Evolutionary conservation across 495 filamentous ascomycete genomes (phyloP).

Genomic region (Baudoinia panamericana): DNA sequence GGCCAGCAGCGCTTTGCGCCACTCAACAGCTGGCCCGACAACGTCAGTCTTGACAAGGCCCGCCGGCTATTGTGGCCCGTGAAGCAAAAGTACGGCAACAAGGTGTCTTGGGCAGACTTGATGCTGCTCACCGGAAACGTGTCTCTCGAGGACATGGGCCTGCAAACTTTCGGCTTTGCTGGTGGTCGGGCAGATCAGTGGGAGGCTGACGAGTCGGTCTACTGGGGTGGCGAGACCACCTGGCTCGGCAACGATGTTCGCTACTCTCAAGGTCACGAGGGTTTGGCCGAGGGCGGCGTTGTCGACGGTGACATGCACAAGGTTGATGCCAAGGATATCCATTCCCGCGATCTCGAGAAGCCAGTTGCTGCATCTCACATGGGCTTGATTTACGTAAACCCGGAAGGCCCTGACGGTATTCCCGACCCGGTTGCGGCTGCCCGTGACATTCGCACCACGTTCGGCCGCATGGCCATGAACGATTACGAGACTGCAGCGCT

Average conservation of each 20-base stretch:
- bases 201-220: constrained; percentile 58
- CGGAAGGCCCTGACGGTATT: constrained; percentile 56
- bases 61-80: constrained; percentile 65
- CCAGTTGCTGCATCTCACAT: constrained; percentile 54
- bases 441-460: constrained; percentile 55
- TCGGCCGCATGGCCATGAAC: constrained; percentile 65
- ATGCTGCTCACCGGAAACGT: constrained; percentile 58
- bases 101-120: constrained; percentile 62
- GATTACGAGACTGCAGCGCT: constrained; percentile 64
- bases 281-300: constrained; percentile 33
- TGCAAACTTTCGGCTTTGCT: constrained; percentile 59
- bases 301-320: constrained; percentile 35
- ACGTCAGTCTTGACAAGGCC: constrained; percentile 62
- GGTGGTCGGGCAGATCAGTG: constrained; percentile 55
- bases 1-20: constrained; percentile 65
- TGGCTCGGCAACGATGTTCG: constrained; percentile 60
- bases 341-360: constrained; percentile 46
- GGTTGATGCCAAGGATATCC: constrained; percentile 38
- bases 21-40: constrained; percentile 71
- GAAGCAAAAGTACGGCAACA: constrained; percentile 70
- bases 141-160: constrained; percentile 60
- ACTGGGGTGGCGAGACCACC: constrained; percentile 60
- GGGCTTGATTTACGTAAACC: constrained; percentile 68
- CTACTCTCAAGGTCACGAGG: constrained; percentile 39
- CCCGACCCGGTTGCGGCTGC: constrained; percentile 55